phyloP scores from a whole-genome alignment of 1,284 basidiomycete genomes.

The Puccinia horiana region DNA sequence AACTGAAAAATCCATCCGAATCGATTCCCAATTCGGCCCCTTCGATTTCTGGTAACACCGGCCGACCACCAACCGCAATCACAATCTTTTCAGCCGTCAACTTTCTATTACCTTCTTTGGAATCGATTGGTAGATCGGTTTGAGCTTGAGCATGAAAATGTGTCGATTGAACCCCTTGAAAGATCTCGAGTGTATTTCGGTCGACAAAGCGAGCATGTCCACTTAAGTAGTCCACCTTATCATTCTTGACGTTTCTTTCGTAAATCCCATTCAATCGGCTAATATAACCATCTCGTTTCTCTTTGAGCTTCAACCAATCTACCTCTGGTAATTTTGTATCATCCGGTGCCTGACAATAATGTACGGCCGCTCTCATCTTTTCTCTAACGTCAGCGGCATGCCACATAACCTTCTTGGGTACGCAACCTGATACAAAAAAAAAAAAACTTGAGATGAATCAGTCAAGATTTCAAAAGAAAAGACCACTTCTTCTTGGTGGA shows the following conservation, averaged over 20 bases:
- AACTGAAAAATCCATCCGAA: conserved; percentile 95
- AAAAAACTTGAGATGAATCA: background rate
- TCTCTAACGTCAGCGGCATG: conserved; percentile 82
- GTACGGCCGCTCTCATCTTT: conserved; percentile 53
- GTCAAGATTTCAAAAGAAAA: too few species aligned
- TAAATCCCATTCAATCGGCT: conserved; percentile 88
- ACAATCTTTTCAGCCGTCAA: conserved; percentile 71
- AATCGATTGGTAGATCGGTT: conserved; percentile 73
- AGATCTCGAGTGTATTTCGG: conserved; percentile 56
- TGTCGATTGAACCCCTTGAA: conserved; percentile 55
- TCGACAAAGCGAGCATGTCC: conserved; percentile 67
- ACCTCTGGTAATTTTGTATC: conserved; percentile 65
- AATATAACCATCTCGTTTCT: conserved; percentile 94
- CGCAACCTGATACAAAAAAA: conserved; percentile 23
- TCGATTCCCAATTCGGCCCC: conserved; percentile 86
- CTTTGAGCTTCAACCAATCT: conserved; percentile 86
- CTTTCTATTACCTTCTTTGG: conserved; percentile 60
- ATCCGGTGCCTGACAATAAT: conserved; percentile 59
- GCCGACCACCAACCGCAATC: conserved; percentile 83
- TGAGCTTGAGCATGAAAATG: conserved; percentile 63
- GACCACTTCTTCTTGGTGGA: background rate
- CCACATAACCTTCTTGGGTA: conserved; percentile 79
- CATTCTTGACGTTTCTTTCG: conserved; percentile 74
- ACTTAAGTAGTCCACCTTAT: conserved; percentile 82
- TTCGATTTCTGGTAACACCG: conserved; percentile 83